Conservation (phyloP, 164 flowering plant species). For the Liquidambar formosana region DNA sequence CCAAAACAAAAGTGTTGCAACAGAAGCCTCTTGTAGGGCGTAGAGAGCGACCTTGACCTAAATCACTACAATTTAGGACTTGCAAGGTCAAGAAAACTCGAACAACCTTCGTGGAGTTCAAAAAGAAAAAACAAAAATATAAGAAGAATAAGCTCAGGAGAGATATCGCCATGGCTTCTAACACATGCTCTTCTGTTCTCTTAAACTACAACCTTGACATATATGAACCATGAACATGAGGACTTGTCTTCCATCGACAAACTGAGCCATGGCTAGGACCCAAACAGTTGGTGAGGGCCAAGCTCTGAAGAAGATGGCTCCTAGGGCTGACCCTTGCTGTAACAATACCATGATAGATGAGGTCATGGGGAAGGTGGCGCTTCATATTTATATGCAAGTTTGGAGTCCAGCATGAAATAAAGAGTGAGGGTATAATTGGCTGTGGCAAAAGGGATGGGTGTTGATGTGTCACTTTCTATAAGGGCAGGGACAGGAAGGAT, state of each 20-base stretch:
- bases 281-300: background rate
- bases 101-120: constrained; percentile 4
- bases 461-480: constrained; percentile 38
- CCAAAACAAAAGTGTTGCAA: background rate
- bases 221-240: background rate
- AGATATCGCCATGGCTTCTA: constrained; percentile 43
- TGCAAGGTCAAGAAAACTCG: constrained; percentile 82
- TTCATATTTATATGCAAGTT: constrained; percentile 23
- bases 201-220: background rate
- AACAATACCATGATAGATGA: constrained; percentile 9
- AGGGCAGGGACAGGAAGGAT: constrained; percentile 26
- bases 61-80: constrained; percentile 30
- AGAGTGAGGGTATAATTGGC: constrained; percentile 17
- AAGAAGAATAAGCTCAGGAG: constrained; percentile 65
- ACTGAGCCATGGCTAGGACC: constrained; percentile 10
- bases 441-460: constrained; percentile 6
- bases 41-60: background rate
- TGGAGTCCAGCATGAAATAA: constrained; percentile 15
- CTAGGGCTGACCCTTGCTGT: constrained; percentile 1
- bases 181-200: background rate
- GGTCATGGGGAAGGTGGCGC: constrained; percentile 1
- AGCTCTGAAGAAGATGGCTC: constrained; percentile 4
- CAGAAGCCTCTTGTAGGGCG: background rate
- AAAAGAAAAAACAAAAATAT: constrained; percentile 1
- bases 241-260: background rate